Base-by-base conservation (phyloP, 441 rosid species). In the Viola pubescens region DNA sequence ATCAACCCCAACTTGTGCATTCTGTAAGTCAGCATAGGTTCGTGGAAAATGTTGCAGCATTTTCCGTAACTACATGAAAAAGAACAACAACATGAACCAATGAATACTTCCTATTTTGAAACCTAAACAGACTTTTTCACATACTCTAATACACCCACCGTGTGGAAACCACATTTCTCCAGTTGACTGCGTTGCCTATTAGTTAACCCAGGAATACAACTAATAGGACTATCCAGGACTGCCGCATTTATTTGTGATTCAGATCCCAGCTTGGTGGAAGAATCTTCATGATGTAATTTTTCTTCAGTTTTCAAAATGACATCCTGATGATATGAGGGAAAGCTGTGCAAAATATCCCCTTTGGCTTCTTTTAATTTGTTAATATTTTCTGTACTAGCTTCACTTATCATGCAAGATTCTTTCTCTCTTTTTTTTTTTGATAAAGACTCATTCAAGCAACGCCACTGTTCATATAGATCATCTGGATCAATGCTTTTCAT, bases 21-120 rank as follows among this genome's bases (percentile, higher is more conserved):
- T 94, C 77, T 77, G 94, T 64, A 87, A 77, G 79, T 91, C 98
- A 49, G 85, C 99, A 77, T 91, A 91, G 70, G 94, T 85, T 69
- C 90, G 81, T 68, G 98, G 99, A 76, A 90, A 94, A 83, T 89
- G 97, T 79, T 86, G 89, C 63, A 86, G 67, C 71, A 91, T 66
- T 72, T 91, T 87, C 72, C 89, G 76, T 58, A 87, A 51, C 97
- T 87, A 83, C 77, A 75, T 56, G 40, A 3, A 65, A 16, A 44
- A n/a, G 59, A 59, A 14, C 57, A 39, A 57, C 34, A 53, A 63
- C 51, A 60, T 61, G 60, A 69, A 43, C 48, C 63, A 67, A 60
- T 40, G 56, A 26, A 48, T 71, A 52, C 57, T 66, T 38, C 42
- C 45, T 52, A 45, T 37, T 52, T 61, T 54, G 60, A 12, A 54